These are phyloP conservation scores for Austroboletus olivaceoglutinosus DNA, from an alignment of 1,284 basidiomycete species.

Conservation along the genomic window DNA sequence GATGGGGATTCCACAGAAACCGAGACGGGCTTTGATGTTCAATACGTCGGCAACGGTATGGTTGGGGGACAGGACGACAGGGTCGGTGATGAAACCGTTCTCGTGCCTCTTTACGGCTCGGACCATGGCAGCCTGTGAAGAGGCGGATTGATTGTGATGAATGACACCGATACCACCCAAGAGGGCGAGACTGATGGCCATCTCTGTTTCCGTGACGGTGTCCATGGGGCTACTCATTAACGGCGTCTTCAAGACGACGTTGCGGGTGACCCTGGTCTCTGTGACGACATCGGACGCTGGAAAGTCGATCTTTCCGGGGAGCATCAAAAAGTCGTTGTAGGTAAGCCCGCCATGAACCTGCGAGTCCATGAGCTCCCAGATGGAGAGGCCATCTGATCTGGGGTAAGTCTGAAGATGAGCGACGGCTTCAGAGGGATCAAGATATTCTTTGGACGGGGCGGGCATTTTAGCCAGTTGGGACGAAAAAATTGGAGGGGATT, in stretches of 20 bases:
- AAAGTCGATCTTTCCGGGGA: conserved; percentile 98
- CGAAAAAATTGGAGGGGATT: neutral
- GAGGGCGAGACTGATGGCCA: conserved; percentile 95
- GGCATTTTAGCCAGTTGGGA: conserved; percentile 35
- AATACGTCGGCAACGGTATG: conserved; percentile 88
- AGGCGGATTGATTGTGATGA: conserved; percentile 93
- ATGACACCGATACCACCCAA: conserved; percentile 98
- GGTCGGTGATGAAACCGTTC: conserved; percentile 98
- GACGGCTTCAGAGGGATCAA: conserved; percentile 67
- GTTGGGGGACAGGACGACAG: conserved; percentile 79
- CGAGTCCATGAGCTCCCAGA: conserved; percentile 89
- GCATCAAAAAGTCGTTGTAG: conserved; percentile 92
- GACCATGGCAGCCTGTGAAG: conserved; percentile 94
- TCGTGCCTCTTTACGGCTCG: conserved; percentile 97
- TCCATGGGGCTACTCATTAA: conserved; percentile 99
- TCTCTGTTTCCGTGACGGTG: conserved; percentile 96
- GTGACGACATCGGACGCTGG: conserved; percentile 78
- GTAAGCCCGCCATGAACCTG: conserved; percentile 89
- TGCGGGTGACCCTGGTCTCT: conserved; percentile 87
- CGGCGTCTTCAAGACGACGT: conserved; percentile 92
- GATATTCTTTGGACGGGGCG: conserved; percentile 36
- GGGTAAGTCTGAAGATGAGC: conserved; percentile 74
- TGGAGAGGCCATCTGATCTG: conserved; percentile 82
- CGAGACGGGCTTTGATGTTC: conserved; percentile 88
- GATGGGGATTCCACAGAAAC: conserved; percentile 97